Conservation (phyloP, 2,329 filamentous ascomycete genomes). For the Zymoseptoria passerinii region DNA sequence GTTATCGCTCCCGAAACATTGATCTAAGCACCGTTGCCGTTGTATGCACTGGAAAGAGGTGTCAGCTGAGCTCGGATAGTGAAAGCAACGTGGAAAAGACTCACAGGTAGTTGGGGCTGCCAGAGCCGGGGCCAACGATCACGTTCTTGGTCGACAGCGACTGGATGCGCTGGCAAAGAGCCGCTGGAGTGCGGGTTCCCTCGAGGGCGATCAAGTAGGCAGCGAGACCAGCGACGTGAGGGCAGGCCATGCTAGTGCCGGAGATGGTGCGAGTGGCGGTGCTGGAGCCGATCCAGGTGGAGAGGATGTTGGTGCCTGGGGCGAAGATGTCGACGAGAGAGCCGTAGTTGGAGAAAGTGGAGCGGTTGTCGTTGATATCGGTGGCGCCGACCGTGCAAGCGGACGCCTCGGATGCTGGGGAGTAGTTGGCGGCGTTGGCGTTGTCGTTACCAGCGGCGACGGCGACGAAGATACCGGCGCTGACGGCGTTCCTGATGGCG, state of each 20-base stretch:
- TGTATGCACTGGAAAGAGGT: conserved; percentile 5
- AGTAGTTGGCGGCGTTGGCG: conserved; percentile 21
- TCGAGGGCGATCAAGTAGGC: conserved; percentile 18
- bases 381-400: conserved; percentile 32
- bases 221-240: conserved; percentile 22
- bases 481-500: conserved; percentile 31
- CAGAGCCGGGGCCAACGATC: conserved; percentile 5
- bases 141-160: conserved; percentile 10
- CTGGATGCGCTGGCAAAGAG: conserved; percentile 13
- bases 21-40: conserved; percentile 17
- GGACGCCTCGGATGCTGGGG: conserved; percentile 27
- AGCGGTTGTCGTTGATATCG: conserved; percentile 25
- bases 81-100: not conserved
- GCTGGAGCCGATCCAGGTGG: conserved; percentile 40
- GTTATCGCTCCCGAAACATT: not conserved
- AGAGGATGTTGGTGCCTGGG: conserved; percentile 46
- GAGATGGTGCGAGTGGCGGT: conserved; percentile 41
- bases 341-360: conserved; percentile 36
- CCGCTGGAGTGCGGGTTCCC: conserved; percentile 9
- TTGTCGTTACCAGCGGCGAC: conserved; percentile 32
- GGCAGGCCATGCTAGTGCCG: conserved; percentile 40
- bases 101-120: conserved; percentile 1
- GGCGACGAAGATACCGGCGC: conserved; percentile 33
- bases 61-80: conserved; percentile 1
- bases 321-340: conserved; percentile 34